Conservation (phyloP, 2,329 filamentous ascomycete species). For the Macrophomina tecta region DNA sequence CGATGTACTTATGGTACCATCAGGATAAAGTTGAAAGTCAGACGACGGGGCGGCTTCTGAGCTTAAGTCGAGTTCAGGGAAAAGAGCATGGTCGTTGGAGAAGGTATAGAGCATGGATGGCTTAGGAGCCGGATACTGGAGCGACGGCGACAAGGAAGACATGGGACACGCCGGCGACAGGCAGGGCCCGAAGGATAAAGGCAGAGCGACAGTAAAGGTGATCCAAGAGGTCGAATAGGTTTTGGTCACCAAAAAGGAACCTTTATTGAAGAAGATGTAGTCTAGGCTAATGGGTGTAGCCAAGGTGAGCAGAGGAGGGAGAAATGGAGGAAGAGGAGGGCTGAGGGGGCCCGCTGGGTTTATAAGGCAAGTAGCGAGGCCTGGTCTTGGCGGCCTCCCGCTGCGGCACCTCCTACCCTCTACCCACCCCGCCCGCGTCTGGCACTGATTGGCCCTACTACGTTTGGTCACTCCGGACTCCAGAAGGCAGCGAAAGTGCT, state of each 20-base stretch:
- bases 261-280: neutral
- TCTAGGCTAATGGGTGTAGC: neutral
- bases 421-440: slow-evolving; percentile 11
- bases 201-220: neutral
- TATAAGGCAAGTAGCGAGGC: slow-evolving; percentile 22
- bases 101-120: neutral
- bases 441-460: slow-evolving; percentile 2
- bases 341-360: slow-evolving; percentile 9
- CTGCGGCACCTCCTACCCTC: slow-evolving; percentile 19
- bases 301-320: neutral
- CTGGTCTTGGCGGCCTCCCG: slow-evolving; percentile 26
- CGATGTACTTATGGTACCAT: neutral
- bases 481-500: neutral
- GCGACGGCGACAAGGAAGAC: neutral
- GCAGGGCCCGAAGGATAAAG: neutral
- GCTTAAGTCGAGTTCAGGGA: neutral
- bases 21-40: slow-evolving; percentile 22
- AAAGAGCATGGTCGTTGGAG: neutral
- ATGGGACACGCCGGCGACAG: neutral
- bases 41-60: neutral
- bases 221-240: neutral
- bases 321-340: slow-evolving; percentile 11
- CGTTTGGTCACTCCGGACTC: neutral
- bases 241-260: neutral
- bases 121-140: neutral